Evolutionary conservation across 2,329 filamentous ascomycete genomes (phyloP).

Genomic region (Dothideomycetes sp.): DNA sequence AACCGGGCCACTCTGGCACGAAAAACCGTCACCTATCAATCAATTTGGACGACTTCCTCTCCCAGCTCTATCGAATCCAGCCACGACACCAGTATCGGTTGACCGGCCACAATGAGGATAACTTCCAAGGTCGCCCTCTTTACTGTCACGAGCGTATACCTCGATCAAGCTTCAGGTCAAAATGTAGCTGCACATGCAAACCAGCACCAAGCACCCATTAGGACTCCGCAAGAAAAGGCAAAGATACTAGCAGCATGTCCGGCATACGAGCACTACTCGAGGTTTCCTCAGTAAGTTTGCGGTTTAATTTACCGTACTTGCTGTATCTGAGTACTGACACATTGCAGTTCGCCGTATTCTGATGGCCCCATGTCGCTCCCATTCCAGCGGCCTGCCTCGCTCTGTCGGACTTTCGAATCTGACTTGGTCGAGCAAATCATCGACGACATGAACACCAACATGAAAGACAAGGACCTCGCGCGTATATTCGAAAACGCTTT

Average conservation of each 20-base stretch:
- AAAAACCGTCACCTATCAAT: too few species aligned
- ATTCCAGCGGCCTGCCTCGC: slow-evolving; percentile 70
- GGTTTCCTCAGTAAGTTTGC: slow-evolving; percentile 27
- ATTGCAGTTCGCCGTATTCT: slow-evolving; percentile 62
- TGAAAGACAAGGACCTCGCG: slow-evolving; percentile 79
- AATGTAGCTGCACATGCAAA: slow-evolving; percentile 15
- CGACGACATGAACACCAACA: slow-evolving; percentile 64
- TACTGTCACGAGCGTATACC: slow-evolving; percentile 23
- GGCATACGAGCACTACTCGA: slow-evolving; percentile 31
- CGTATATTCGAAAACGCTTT: slow-evolving; percentile 93
- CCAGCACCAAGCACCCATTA: slow-evolving; percentile 18
- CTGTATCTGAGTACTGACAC: slow-evolving; percentile 13
- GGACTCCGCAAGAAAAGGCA: slow-evolving; percentile 22
- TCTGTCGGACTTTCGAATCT: slow-evolving; percentile 85
- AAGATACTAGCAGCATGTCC: slow-evolving; percentile 30
- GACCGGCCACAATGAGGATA: slow-evolving; percentile 20
- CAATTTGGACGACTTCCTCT: too few species aligned
- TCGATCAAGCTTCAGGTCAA: slow-evolving; percentile 18
- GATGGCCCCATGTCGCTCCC: slow-evolving; percentile 70
- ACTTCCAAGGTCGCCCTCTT: slow-evolving; percentile 22
- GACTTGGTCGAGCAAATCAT: slow-evolving; percentile 83
- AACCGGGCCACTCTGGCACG: too few species aligned
- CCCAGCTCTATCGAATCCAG: too few species aligned
- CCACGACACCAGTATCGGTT: too few species aligned
- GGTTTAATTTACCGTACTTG: background rate